Conservation (phyloP, 441 rosid species). For the Croton setiger region DNA sequence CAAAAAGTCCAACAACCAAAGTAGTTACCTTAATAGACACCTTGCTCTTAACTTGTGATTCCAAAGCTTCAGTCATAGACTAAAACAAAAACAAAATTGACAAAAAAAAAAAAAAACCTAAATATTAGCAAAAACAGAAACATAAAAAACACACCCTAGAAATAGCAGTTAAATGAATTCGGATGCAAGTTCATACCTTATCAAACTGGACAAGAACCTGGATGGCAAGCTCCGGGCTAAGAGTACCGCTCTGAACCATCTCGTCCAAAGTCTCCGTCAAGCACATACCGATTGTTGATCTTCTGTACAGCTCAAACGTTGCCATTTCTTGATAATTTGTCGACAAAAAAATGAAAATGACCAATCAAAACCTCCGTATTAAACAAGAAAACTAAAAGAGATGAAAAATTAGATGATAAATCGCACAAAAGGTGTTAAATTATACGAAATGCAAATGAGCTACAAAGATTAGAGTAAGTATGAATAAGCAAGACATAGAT, state of each 20-base stretch:
- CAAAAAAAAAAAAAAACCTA: background rate
- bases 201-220: constrained; percentile 97
- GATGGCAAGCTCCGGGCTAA: constrained; percentile 90
- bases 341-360: constrained; percentile 4
- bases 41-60: constrained; percentile 87
- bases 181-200: constrained; percentile 45
- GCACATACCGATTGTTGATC: constrained; percentile 97
- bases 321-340: constrained; percentile 66
- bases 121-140: constrained; percentile 3
- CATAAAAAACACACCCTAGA: background rate
- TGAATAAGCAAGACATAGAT: background rate
- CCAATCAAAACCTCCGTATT: background rate
- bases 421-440: background rate
- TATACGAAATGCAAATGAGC: background rate
- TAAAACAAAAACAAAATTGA: constrained; percentile 24
- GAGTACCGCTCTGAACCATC: constrained; percentile 90
- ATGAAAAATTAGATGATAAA: background rate
- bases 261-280: constrained; percentile 93
- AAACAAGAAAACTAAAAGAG: background rate
- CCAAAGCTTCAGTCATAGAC: constrained; percentile 95
- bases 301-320: constrained; percentile 92
- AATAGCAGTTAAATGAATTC: background rate
- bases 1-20: background rate
- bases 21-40: constrained; percentile 70
- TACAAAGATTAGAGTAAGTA: background rate